Evolutionary conservation across 768 basidiomycete species (phyloP).

Genomic region (Lactarius psammicola): DNA sequence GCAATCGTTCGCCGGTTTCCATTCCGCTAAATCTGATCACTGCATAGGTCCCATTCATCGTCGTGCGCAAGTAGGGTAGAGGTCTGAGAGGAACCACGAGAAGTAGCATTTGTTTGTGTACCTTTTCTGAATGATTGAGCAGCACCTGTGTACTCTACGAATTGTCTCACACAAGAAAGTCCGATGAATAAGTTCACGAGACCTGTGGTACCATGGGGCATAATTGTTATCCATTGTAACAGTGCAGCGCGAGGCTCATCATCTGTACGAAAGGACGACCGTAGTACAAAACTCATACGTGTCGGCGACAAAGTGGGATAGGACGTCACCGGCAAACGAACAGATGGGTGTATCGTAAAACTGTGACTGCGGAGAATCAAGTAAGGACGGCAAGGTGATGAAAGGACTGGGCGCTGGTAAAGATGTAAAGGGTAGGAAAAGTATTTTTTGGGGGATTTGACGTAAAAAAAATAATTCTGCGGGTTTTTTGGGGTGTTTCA

Average conservation of each 20-base stretch:
- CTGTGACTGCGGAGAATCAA: conserved; percentile 15
- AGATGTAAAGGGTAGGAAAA: conserved; percentile 18
- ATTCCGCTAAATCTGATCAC: conserved; percentile 13
- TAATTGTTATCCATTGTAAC: conserved; percentile 27
- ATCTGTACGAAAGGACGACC: conserved; percentile 19
- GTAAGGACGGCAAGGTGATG: conserved; percentile 29
- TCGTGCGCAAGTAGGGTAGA: conserved; percentile 56
- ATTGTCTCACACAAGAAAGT: conserved; percentile 5
- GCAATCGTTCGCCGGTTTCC: neutral
- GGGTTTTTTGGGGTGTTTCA: conserved; percentile 9
- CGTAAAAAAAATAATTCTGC: neutral
- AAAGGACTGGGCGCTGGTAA: conserved; percentile 24
- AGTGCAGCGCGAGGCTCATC: conserved; percentile 5
- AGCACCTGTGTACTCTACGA: conserved; percentile 5
- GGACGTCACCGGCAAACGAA: conserved; percentile 10
- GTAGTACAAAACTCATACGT: conserved; percentile 18
- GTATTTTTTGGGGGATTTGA: conserved; percentile 12
- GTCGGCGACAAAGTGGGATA: conserved; percentile 5
- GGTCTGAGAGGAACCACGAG: neutral
- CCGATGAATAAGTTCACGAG: neutral
- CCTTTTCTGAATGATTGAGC: neutral
- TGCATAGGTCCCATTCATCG: conserved; percentile 75
- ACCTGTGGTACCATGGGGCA: neutral
- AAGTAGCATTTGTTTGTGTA: conserved; percentile 19
- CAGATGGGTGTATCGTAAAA: conserved; percentile 21